Percentiles rank a stretch among this genome's conserved stretches.
Evolutionary conservation across 345 rosid species (phyloP).

Genomic region (Hibiscus syriacus): DNA sequence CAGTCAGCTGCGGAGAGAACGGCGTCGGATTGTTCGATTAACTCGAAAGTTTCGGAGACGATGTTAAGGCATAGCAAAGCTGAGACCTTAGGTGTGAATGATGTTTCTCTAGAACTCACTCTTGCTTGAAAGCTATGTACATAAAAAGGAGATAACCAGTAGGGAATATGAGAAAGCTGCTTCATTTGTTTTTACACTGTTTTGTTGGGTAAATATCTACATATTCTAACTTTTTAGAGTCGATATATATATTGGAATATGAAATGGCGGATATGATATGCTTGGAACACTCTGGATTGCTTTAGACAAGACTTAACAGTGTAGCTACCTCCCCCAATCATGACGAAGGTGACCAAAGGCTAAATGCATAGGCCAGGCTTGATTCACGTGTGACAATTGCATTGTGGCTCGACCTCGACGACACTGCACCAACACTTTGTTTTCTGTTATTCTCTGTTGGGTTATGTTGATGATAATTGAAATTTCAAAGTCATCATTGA

Average conservation of each 20-base stretch:
- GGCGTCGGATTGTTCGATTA: constrained; percentile 11
- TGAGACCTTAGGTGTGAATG: constrained; percentile 10
- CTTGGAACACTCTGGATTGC: neutral
- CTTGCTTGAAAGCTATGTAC: constrained; percentile 24
- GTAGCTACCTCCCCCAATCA: neutral
- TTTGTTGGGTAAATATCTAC: neutral
- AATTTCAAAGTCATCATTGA: neutral
- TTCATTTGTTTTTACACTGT: neutral
- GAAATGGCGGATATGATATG: neutral
- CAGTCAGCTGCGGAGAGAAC: neutral
- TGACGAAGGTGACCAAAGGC: constrained; percentile 1
- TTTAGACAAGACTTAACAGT: neutral
- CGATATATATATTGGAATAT: too few species aligned
- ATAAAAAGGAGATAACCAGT: neutral
- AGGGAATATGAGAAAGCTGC: neutral
- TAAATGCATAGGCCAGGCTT: neutral
- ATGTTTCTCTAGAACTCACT: constrained; percentile 38
- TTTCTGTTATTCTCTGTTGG: too few species aligned
- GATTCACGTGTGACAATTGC: neutral
- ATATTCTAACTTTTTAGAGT: too few species aligned
- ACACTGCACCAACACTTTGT: too few species aligned
- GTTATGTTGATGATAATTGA: neutral
- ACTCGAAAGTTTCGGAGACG: constrained; percentile 2
- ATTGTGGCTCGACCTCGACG: neutral
- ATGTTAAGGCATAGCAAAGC: constrained; percentile 15